A percentile compares a stretch with the other conserved stretches of the same genome.
These are phyloP conservation scores for Azolla pinnata DNA, from an alignment of 75 land plant genomes.

Conservation along the genomic window DNA sequence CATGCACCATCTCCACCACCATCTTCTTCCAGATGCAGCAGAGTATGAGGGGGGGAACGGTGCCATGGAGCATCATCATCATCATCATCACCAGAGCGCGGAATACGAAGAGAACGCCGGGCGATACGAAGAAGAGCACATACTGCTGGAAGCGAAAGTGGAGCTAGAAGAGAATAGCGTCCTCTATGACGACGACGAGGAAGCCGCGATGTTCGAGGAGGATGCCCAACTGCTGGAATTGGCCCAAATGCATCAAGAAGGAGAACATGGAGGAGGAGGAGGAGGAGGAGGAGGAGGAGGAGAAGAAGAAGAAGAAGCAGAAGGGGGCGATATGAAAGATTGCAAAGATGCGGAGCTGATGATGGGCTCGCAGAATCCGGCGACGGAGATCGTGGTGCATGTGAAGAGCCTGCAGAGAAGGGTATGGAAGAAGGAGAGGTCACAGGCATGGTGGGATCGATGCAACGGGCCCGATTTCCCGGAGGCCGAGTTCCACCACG, in stretches of 20 bases:
- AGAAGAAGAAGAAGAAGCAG: neutral
- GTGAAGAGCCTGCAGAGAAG: slow-evolving; percentile 6
- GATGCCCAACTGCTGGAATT: neutral
- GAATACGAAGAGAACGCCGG: neutral
- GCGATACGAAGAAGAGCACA: too few species aligned
- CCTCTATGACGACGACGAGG: too few species aligned
- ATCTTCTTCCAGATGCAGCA: too few species aligned
- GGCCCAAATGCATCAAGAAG: neutral
- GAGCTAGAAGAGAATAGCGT: slow-evolving; percentile 2
- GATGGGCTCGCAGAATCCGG: neutral
- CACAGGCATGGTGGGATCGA: slow-evolving; percentile 72
- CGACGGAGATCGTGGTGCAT: neutral
- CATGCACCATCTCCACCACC: too few species aligned
- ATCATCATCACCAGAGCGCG: neutral
- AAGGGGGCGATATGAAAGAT: neutral
- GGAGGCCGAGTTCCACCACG: slow-evolving; percentile 61
- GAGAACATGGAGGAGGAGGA: neutral
- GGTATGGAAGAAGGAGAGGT: slow-evolving; percentile 31
- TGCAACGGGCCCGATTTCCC: slow-evolving; percentile 75
- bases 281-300: neutral
- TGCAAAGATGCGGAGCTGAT: neutral
- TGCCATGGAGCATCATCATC: too few species aligned
- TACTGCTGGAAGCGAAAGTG: neutral
- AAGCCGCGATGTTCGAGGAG: neutral
- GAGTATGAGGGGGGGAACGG: neutral